Percentiles rank a stretch among this genome's conserved stretches.
Conservation (phyloP, 495 filamentous ascomycete genomes). For the Trichoderma erinaceum region DNA sequence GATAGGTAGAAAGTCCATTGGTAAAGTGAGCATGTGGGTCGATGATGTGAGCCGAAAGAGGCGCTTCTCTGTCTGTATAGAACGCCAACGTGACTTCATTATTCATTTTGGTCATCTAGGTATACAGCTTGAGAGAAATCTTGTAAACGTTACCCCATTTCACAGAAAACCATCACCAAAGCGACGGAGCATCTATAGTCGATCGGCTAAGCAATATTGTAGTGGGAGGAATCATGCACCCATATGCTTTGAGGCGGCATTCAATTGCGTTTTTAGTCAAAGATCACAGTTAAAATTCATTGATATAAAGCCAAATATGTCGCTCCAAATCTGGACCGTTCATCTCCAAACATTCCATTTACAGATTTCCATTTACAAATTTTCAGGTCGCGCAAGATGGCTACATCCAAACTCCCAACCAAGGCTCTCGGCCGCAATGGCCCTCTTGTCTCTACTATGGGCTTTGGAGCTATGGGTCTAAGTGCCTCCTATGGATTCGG, state of each 20-base stretch:
- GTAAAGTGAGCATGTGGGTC: not conserved
- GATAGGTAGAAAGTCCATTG: not conserved
- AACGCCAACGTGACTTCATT: not conserved
- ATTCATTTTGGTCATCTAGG: not conserved
- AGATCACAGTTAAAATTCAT: too few relatives aligned
- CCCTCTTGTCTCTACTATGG: conserved; percentile 44
- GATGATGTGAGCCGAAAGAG: not conserved
- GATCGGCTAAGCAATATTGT: not conserved
- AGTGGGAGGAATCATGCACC: not conserved
- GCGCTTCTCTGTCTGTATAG: not conserved
- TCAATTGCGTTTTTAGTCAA: too few relatives aligned
- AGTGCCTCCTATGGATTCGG: conserved; percentile 38
- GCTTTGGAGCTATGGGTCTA: conserved; percentile 51
- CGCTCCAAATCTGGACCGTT: not conserved
- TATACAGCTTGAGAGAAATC: not conserved
- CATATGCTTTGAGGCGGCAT: not conserved
- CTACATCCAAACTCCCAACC: conserved; percentile 25
- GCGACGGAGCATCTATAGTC: not conserved
- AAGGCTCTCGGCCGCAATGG: conserved; percentile 47
- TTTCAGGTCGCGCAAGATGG: not conserved
- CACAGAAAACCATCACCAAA: not conserved
- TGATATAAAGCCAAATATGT: not conserved
- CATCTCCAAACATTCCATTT: not conserved
- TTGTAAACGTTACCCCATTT: not conserved
- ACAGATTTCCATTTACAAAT: not conserved